phyloP scores from a whole-genome alignment of 2,329 filamentous ascomycete species.

The Cladosporium sphaerospermum region DNA sequence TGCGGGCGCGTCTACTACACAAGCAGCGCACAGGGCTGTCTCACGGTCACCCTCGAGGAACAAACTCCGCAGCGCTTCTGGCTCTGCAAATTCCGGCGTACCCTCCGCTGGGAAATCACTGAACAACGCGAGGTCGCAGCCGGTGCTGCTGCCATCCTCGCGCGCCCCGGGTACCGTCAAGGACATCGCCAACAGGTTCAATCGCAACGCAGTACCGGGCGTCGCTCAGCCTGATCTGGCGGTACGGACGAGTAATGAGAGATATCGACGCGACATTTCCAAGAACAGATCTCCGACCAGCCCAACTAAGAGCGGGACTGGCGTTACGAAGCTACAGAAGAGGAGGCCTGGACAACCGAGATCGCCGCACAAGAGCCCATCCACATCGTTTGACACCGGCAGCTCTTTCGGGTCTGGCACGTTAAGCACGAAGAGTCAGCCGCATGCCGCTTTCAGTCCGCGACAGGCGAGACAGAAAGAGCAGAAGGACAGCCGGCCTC shows the following conservation, averaged over 20 bases:
- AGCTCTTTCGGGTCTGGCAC: constrained; percentile 24
- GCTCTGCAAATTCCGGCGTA: constrained; percentile 11
- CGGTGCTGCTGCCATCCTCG: constrained; percentile 24
- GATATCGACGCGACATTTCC: constrained; percentile 17
- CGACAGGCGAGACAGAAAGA: constrained; percentile 17
- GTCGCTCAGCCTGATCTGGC: constrained; percentile 15
- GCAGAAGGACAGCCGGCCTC: constrained; percentile 40
- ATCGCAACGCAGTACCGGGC: constrained; percentile 41
- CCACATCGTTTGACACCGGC: constrained; percentile 23
- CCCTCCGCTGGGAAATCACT: constrained; percentile 12
- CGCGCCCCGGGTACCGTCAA: constrained; percentile 48
- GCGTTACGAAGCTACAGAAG: constrained; percentile 25
- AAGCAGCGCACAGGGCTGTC: constrained; percentile 4
- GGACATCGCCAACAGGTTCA: constrained; percentile 73
- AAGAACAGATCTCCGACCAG: constrained; percentile 23
- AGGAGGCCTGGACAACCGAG: constrained; percentile 20
- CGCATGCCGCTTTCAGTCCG: constrained; percentile 22
- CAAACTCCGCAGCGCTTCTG: constrained; percentile 18
- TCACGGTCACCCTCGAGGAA: constrained; percentile 8
- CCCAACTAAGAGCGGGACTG: constrained; percentile 18
- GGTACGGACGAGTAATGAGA: constrained; percentile 22
- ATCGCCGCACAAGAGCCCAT: constrained; percentile 23
- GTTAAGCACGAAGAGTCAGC: constrained; percentile 23
- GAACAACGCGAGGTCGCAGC: constrained; percentile 23
- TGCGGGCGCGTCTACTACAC: neutral